Evolutionary conservation across 2,329 filamentous ascomycete species (phyloP), one percentile per base, ranked within the genome.

Genomic region (Calonectria ilicicola): DNA sequence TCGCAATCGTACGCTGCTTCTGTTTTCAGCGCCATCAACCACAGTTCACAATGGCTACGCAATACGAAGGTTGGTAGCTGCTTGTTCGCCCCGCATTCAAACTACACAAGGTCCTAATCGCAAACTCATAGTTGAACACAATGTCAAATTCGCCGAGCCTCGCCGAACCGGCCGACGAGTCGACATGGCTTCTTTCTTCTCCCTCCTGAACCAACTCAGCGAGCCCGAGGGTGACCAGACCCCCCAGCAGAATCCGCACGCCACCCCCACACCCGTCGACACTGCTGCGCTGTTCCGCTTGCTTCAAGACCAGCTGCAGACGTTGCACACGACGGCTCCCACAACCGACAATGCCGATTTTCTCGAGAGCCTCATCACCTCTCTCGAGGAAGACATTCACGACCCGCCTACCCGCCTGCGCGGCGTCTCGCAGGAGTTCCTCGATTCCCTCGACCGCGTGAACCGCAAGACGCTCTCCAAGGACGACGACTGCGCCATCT

Each of bases 141-240:
- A 90, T 81, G 90, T 93, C 83, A 86, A 88, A 77, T 81, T 87
- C 70, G 56, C 84, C 35, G 75, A 86, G 60, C 74, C 82, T 7
- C 80, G 83, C 27, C 81, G 84, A 63, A 83, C 84, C 70, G 84
- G 84, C 62, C 90, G 91, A 47, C 89, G 89, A 79, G 83, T 90
- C 73, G 90, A 92, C 84, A 93, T 93, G 91, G 88, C 90, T 65
- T 89, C 88, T 73, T 93, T 92, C 84, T 88, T 84, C 78, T 87
- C 89, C 68, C 88, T 90, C 80, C 88, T 92, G 73, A 84, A 88
- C 81, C 87, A 88, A 74, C 85, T 92, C 79, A 82, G 84, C 74
- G 80, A 84, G 66, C 81, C 83, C 70, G 78, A 82, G 40, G 81
- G 82, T 64, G 70, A 79, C 62, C 72, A 81, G 63, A 80, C 81